These are phyloP conservation scores for Parachaetomium inaequale DNA, from an alignment of 495 filamentous ascomycete species.

Conservation along the genomic window DNA sequence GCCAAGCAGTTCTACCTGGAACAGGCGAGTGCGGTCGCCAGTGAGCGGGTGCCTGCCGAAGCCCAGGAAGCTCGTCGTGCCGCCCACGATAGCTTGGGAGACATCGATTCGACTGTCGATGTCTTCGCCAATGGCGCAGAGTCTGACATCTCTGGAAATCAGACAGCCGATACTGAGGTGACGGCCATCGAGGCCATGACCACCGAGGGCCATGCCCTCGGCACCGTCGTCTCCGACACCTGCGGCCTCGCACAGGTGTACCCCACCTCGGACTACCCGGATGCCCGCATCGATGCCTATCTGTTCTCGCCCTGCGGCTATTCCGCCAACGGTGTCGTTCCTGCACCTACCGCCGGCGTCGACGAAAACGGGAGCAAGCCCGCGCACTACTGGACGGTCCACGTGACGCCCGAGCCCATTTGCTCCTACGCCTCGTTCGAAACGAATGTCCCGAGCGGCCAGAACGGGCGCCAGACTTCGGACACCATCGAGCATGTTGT, in stretches of 20 bases:
- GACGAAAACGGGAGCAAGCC: slow-evolving; percentile 51
- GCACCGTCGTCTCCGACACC: slow-evolving; percentile 84
- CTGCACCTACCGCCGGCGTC: slow-evolving; percentile 55
- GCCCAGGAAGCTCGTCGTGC: slow-evolving; percentile 54
- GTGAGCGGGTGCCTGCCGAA: slow-evolving; percentile 65
- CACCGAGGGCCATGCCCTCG: slow-evolving; percentile 91
- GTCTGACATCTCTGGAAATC: slow-evolving; percentile 46
- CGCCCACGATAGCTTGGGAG: slow-evolving; percentile 51
- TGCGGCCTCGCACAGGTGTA: slow-evolving; percentile 92
- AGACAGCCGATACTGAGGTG: slow-evolving; percentile 1
- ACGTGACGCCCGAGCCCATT: slow-evolving; percentile 95
- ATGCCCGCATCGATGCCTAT: slow-evolving; percentile 93
- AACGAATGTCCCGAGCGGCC: slow-evolving; percentile 92
- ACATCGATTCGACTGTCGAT: slow-evolving; percentile 56
- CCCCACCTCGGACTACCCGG: slow-evolving; percentile 78
- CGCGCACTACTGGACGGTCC: slow-evolving; percentile 97
- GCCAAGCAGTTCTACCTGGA: slow-evolving; percentile 96
- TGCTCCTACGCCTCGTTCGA: slow-evolving; percentile 99
- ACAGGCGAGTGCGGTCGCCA: slow-evolving; percentile 85
- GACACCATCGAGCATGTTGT: slow-evolving; percentile 93
- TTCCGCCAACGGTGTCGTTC: slow-evolving; percentile 95
- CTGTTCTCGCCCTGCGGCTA: slow-evolving; percentile 97
- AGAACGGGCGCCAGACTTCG: slow-evolving; percentile 81
- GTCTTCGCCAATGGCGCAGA: slow-evolving; percentile 71
- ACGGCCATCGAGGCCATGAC: slow-evolving; percentile 67